These are phyloP conservation scores for Monosporascus sp. DNA, from an alignment of 2,329 filamentous ascomycete species.

Conservation along the genomic window DNA sequence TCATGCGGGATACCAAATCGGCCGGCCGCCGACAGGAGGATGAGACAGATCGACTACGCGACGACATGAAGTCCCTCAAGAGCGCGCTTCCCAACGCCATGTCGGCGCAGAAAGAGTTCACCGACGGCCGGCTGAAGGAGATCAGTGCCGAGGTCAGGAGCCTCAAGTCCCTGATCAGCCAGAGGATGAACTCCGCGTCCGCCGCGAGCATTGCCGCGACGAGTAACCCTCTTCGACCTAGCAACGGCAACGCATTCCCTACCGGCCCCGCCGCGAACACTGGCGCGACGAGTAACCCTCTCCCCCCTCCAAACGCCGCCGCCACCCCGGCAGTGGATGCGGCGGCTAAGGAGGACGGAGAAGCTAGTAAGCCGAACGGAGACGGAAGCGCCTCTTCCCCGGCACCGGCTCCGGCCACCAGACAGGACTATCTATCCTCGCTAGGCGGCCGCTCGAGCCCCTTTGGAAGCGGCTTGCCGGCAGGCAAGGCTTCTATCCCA, in stretches of 20 bases:
- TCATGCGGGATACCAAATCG: slow-evolving; percentile 75
- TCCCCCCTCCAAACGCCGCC: slow-evolving; percentile 9
- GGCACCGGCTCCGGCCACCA: slow-evolving; percentile 12
- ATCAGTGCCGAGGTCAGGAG: slow-evolving; percentile 85
- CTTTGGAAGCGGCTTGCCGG: slow-evolving; percentile 43
- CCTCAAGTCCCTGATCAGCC: slow-evolving; percentile 77
- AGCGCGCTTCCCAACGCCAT: slow-evolving; percentile 85
- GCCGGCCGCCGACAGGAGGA: slow-evolving; percentile 78
- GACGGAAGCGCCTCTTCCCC: slow-evolving; percentile 23
- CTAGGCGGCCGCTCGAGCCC: slow-evolving; percentile 37
- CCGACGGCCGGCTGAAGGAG: slow-evolving; percentile 76
- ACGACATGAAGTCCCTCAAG: slow-evolving; percentile 78
- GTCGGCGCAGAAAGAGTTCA: slow-evolving; percentile 78
- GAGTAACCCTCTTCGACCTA: slow-evolving; percentile 13
- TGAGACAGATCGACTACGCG: slow-evolving; percentile 77
- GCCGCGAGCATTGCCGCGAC: slow-evolving; percentile 4
- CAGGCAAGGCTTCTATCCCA: slow-evolving; percentile 63
- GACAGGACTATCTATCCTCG: slow-evolving; percentile 28
- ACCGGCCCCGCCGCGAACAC: neutral
- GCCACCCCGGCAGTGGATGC: slow-evolving; percentile 15
- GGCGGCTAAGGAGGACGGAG: slow-evolving; percentile 21
- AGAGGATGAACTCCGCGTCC: slow-evolving; percentile 43
- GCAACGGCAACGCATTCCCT: slow-evolving; percentile 6
- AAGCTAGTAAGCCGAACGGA: slow-evolving; percentile 22
- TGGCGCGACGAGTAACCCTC: neutral